Percentiles rank a stretch among this genome's conserved stretches.
These are phyloP conservation scores for Pythium myriotylum DNA, from an alignment of 352 stramenopile genomes.

Conservation along the genomic window DNA sequence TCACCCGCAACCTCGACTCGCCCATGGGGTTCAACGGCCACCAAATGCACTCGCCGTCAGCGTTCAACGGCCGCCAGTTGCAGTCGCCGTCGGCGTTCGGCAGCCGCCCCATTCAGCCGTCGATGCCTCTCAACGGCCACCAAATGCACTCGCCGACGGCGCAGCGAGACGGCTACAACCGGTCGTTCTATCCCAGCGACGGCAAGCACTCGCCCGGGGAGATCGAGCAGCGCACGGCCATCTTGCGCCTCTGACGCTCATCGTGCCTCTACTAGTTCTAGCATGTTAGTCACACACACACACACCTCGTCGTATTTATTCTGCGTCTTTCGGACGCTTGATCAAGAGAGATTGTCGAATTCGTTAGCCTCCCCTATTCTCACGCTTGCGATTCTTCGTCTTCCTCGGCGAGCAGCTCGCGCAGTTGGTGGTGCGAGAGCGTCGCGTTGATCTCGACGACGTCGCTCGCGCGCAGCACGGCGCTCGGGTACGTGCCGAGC, in stretches of 20 bases:
- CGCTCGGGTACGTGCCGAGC: constrained; percentile 63
- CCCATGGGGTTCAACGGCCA: constrained; percentile 16
- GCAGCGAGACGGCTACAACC: constrained; percentile 3
- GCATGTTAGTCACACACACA: neutral
- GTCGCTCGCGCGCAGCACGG: constrained; percentile 59
- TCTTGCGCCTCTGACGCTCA: constrained; percentile 12
- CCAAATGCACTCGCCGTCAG: constrained; percentile 1
- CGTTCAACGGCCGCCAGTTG: too few species aligned
- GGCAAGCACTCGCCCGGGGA: constrained; percentile 15
- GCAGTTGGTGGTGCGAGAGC: constrained; percentile 37
- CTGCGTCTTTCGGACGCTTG: constrained; percentile 3
- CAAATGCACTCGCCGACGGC: constrained; percentile 1
- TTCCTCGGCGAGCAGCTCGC: constrained; percentile 3
- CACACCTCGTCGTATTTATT: constrained; percentile 28
- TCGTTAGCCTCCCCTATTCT: neutral
- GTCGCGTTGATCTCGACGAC: constrained; percentile 48
- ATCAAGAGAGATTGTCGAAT: constrained; percentile 11
- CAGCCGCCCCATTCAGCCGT: constrained; percentile 7
- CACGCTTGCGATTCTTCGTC: too few species aligned
- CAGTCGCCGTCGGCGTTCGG: constrained; percentile 7
- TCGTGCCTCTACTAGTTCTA: neutral
- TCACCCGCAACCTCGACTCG: constrained; percentile 17
- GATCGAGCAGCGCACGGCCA: constrained; percentile 23
- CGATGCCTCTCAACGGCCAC: neutral
- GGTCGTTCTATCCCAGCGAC: constrained; percentile 7